Conservation (phyloP, 768 basidiomycete species). For the Lentinula lateritia region DNA sequence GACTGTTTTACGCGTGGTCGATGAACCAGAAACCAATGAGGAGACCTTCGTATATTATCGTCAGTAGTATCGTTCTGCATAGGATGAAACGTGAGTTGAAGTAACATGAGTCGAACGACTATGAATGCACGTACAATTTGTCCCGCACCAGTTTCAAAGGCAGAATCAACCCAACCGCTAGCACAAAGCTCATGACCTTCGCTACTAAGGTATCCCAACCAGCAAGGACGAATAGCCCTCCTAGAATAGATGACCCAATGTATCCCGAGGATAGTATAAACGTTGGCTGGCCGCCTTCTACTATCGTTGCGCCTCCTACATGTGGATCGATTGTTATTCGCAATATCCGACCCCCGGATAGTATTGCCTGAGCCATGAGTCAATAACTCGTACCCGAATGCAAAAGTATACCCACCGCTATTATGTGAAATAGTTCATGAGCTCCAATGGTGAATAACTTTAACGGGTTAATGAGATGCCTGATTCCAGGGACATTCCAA, state of each 20-base stretch:
- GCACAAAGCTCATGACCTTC: constrained; percentile 88
- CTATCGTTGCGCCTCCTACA: constrained; percentile 69
- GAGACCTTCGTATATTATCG: constrained; percentile 76
- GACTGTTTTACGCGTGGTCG: constrained; percentile 69
- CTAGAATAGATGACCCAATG: constrained; percentile 75
- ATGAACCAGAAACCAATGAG: constrained; percentile 95
- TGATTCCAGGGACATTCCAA: constrained; percentile 81
- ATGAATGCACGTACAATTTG: constrained; percentile 62
- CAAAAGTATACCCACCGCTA: constrained; percentile 45
- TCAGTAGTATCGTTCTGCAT: constrained; percentile 78
- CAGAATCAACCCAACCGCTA: constrained; percentile 81
- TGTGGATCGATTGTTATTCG: constrained; percentile 84
- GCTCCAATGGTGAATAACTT: constrained; percentile 86
- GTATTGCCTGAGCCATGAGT: constrained; percentile 49
- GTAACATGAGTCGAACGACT: neutral
- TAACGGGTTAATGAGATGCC: constrained; percentile 76
- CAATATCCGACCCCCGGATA: constrained; percentile 73
- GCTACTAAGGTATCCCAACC: constrained; percentile 88
- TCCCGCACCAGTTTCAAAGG: constrained; percentile 85
- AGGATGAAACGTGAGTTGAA: neutral
- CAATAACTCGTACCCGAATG: neutral
- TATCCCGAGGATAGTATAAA: constrained; percentile 78
- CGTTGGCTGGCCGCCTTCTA: constrained; percentile 70
- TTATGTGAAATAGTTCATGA: constrained; percentile 85
- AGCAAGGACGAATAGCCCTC: constrained; percentile 76